A percentile compares a stretch with the other conserved stretches of the same genome.
Conservation (phyloP, 2,329 filamentous ascomycete species). For the Cryphonectria japonica region DNA sequence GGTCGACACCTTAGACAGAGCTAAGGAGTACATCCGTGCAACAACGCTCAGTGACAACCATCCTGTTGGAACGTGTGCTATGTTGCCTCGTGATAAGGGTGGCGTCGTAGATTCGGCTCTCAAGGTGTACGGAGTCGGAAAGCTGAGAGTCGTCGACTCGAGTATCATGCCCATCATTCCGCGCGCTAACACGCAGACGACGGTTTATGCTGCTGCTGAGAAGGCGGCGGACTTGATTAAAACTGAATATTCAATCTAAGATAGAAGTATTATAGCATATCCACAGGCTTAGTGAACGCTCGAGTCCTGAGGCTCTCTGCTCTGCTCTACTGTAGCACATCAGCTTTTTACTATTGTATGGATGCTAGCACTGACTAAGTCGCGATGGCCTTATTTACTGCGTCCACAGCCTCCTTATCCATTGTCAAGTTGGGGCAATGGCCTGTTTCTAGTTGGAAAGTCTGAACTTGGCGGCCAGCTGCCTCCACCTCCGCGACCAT, state of each 20-base stretch:
- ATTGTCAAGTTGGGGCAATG: constrained; percentile 22
- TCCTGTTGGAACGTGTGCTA: constrained; percentile 7
- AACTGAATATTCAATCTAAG: neutral
- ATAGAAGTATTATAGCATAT: no score
- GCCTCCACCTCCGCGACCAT: constrained; percentile 21
- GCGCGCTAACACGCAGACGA: constrained; percentile 9
- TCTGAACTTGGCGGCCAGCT: constrained; percentile 14
- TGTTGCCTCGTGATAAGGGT: constrained; percentile 16
- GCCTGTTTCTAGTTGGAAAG: constrained; percentile 22
- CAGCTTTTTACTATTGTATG: no score
- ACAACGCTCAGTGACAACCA: constrained; percentile 13
- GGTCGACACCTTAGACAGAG: neutral
- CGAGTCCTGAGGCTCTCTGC: no score
- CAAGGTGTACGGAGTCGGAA: constrained; percentile 9
- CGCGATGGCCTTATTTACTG: neutral
- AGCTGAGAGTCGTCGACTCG: constrained; percentile 11
- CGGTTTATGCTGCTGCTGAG: constrained; percentile 15
- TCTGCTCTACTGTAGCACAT: no score
- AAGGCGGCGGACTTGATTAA: constrained; percentile 15
- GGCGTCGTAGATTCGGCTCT: constrained; percentile 9
- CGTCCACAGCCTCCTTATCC: constrained; percentile 22
- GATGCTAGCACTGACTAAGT: no score
- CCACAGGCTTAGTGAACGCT: no score
- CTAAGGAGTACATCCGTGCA: constrained; percentile 7
- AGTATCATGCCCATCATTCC: constrained; percentile 19